Evolutionary conservation across 768 basidiomycete genomes (phyloP).

Genomic region (Collybia sordida): DNA sequence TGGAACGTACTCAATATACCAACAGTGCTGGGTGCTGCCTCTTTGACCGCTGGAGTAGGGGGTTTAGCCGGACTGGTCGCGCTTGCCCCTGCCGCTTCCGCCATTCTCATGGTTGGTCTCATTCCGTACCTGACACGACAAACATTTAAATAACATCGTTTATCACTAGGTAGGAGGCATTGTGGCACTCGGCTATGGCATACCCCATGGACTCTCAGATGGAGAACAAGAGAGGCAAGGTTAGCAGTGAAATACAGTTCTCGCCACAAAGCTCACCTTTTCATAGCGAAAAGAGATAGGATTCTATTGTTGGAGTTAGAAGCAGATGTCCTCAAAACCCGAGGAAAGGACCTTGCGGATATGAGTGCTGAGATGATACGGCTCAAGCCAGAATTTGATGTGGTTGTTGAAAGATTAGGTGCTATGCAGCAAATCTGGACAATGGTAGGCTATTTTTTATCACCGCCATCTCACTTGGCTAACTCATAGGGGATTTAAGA

Average conservation of each 20-base stretch:
- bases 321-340: background rate
- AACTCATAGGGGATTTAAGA: background rate
- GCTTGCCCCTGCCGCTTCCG: background rate
- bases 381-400: background rate
- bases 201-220: background rate
- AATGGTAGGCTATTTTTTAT: background rate
- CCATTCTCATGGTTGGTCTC: background rate
- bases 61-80: background rate
- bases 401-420: background rate
- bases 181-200: background rate
- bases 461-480: too few relatives aligned
- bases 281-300: too few relatives aligned
- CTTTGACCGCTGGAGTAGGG: background rate
- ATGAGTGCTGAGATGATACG: background rate
- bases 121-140: too few relatives aligned
- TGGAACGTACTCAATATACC: constrained; percentile 2
- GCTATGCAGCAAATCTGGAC: constrained; percentile 5
- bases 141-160: background rate
- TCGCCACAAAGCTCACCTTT: too few relatives aligned
- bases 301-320: too few relatives aligned
- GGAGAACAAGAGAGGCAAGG: background rate
- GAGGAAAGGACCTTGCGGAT: background rate
- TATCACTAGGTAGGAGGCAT: background rate
- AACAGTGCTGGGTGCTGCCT: background rate
- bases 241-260: background rate